Evolutionary conservation across 805 yeast species (phyloP).

Genomic region (Huiozyma naganishii): DNA sequence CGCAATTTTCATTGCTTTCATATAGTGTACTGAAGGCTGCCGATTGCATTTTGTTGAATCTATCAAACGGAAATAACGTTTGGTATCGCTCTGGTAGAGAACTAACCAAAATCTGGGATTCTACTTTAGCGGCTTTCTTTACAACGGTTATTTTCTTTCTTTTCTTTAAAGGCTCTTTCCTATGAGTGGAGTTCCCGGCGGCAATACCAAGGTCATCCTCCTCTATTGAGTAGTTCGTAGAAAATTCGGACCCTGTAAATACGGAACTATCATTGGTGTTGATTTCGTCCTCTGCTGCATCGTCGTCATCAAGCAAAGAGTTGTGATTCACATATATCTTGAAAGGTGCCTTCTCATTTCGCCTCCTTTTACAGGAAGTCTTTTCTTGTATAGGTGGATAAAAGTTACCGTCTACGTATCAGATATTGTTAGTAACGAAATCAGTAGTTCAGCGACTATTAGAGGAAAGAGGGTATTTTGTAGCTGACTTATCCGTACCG

Average conservation of each 20-base stretch:
- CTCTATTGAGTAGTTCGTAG: conserved; percentile 4
- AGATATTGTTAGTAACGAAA: too few species aligned
- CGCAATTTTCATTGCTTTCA: conserved; percentile 30
- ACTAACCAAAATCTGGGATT: conserved; percentile 1
- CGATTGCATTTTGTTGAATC: conserved; percentile 42
- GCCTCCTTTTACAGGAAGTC: not conserved
- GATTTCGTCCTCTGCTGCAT: conserved; percentile 1
- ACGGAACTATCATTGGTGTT: conserved; percentile 2
- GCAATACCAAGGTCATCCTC: conserved; percentile 9
- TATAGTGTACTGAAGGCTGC: conserved; percentile 32
- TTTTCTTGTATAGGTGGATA: too few species aligned
- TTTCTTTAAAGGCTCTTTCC: conserved; percentile 2
- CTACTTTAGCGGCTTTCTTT: conserved; percentile 2
- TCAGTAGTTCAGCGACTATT: too few species aligned
- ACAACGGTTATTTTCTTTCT: not conserved
- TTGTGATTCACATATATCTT: conserved; percentile 14
- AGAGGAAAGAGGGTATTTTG: too few species aligned
- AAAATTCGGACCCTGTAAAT: not conserved
- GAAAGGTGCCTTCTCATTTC: not conserved
- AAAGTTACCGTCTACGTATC: too few species aligned
- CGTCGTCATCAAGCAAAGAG: conserved; percentile 15
- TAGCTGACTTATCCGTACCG: too few species aligned
- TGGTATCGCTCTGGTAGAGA: conserved; percentile 31
- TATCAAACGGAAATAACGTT: conserved; percentile 9
- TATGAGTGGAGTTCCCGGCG: not conserved